These are phyloP conservation scores for Macrotyloma uniflorum DNA, from an alignment of 306 rosid species.

Conservation along the genomic window DNA sequence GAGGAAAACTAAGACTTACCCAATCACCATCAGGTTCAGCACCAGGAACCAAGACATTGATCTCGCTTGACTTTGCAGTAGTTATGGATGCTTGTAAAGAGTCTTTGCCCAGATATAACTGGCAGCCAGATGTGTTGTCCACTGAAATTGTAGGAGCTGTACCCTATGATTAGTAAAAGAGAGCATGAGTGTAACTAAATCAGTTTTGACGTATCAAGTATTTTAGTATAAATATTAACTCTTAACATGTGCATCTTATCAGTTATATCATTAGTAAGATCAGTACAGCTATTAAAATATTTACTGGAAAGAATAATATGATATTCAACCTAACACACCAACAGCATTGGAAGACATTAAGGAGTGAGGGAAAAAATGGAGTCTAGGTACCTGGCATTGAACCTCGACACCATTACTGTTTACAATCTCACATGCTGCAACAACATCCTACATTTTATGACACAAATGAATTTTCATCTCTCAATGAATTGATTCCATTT, in stretches of 20 bases:
- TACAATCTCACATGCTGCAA: constrained; percentile 97
- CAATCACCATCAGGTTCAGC: constrained; percentile 77
- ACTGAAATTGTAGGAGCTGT: constrained; percentile 91
- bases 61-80: constrained; percentile 96
- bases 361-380: neutral
- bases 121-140: constrained; percentile 92
- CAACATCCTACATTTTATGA: constrained; percentile 80
- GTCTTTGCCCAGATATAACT: constrained; percentile 86
- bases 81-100: constrained; percentile 79
- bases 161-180: constrained; percentile 60
- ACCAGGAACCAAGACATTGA: constrained; percentile 90
- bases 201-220: constrained; percentile 9
- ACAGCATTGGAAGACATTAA: constrained; percentile 4
- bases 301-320: neutral
- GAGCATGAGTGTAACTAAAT: constrained; percentile 16
- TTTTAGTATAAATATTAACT: constrained; percentile 14
- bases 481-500: constrained; percentile 35
- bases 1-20: constrained; percentile 61
- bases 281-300: constrained; percentile 22
- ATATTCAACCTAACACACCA: constrained; percentile 33
- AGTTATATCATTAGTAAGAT: constrained; percentile 6
- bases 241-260: constrained; percentile 11
- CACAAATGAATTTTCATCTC: constrained; percentile 10
- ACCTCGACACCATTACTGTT: constrained; percentile 94
- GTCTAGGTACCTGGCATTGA: constrained; percentile 82